These are phyloP conservation scores for Ramularia endophylla DNA, from an alignment of 2,329 filamentous ascomycete species.

Conservation along the genomic window DNA sequence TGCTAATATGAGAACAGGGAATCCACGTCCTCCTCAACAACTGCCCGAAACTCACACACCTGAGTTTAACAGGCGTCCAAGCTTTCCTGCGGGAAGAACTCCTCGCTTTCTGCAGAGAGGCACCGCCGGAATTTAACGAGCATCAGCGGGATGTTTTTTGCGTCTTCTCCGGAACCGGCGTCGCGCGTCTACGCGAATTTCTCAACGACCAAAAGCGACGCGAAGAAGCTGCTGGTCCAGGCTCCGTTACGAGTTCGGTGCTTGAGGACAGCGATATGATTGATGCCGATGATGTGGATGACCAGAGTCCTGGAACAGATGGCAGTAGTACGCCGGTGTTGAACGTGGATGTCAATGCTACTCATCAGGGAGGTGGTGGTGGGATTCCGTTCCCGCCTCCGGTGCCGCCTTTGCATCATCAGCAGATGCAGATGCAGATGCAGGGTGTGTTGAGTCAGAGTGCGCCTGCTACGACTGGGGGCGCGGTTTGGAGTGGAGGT, in stretches of 20 bases:
- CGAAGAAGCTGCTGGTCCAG: constrained; percentile 14
- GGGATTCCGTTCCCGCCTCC: constrained; percentile 10
- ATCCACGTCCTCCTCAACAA: constrained; percentile 85
- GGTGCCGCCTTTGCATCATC: constrained; percentile 2
- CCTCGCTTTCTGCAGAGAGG: constrained; percentile 76
- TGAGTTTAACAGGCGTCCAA: constrained; percentile 89
- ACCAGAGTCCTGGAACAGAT: constrained; percentile 22
- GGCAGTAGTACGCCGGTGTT: constrained; percentile 28
- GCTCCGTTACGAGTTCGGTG: constrained; percentile 15
- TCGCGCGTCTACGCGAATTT: constrained; percentile 68
- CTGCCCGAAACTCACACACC: constrained; percentile 85
- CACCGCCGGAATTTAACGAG: constrained; percentile 88
- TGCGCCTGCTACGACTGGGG: constrained; percentile 25
- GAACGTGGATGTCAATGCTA: constrained; percentile 23
- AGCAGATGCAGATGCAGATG: constrained; percentile 1
- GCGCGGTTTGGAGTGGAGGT: constrained; percentile 16
- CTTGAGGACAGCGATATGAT: constrained; percentile 24
- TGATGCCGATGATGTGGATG: constrained; percentile 28
- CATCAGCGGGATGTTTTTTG: constrained; percentile 96
- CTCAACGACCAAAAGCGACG: constrained; percentile 51
- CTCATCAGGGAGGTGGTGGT: constrained; percentile 17
- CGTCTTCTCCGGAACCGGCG: constrained; percentile 87
- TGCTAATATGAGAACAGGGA: constrained; percentile 55
- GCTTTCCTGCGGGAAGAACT: constrained; percentile 84
- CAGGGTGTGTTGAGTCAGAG: constrained; percentile 27